Percentiles rank a stretch among this genome's conserved stretches.
phyloP scores from a whole-genome alignment of 306 rosid species.

The Hippophae tibetana region DNA sequence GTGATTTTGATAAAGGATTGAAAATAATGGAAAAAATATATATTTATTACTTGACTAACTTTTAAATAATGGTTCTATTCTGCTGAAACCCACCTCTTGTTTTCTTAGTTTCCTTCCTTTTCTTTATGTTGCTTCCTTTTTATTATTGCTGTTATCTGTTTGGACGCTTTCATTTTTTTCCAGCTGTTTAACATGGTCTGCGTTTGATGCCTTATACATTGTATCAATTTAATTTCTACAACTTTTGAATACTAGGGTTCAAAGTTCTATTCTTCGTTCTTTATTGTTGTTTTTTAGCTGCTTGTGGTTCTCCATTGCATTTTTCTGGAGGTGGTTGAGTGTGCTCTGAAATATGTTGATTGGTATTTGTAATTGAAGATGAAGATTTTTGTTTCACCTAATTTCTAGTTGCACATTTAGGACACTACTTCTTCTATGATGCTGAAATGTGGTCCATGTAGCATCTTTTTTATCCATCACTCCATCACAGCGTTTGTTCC shows the following conservation, averaged over 20 bases:
- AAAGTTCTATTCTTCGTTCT: neutral
- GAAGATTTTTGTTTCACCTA: conserved; percentile 9
- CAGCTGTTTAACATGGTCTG: conserved; percentile 7
- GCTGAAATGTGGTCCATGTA: conserved; percentile 5
- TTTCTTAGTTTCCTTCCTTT: neutral
- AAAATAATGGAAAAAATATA: neutral
- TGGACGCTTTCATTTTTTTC: conserved; percentile 34
- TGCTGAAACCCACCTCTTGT: neutral
- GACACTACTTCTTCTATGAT: conserved; percentile 7
- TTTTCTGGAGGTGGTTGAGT: neutral
- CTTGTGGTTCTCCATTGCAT: neutral
- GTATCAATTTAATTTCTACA: conserved; percentile 9
- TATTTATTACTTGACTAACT: neutral
- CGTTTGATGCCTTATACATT: conserved; percentile 3
- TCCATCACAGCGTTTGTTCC: conserved; percentile 6
- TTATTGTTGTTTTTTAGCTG: conserved; percentile 9
- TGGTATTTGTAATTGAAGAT: conserved; percentile 3
- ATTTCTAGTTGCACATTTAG: conserved; percentile 16
- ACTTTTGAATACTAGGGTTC: conserved; percentile 14
- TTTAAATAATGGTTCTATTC: conserved; percentile 13
- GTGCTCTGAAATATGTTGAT: conserved; percentile 19
- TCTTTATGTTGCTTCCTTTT: neutral
- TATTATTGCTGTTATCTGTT: conserved; percentile 5
- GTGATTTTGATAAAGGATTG: conserved; percentile 23
- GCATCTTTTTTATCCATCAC: conserved; percentile 4